phyloP scores from a whole-genome alignment of 352 stramenopile genomes.

The Phytophthora crassamura region DNA sequence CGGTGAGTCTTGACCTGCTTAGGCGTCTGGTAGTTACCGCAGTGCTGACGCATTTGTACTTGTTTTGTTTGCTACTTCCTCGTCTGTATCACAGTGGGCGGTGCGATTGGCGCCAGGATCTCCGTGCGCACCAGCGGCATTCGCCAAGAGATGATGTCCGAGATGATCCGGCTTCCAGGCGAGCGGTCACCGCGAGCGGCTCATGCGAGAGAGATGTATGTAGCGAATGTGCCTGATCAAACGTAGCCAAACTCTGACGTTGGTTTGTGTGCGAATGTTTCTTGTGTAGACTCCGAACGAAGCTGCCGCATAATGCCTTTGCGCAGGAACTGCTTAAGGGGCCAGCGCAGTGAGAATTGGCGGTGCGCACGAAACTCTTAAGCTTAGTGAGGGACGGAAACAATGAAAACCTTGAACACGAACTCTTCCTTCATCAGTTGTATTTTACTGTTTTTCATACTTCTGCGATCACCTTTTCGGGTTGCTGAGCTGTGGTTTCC shows the following conservation, averaged over 20 bases:
- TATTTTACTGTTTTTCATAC: no score
- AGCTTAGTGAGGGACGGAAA: no score
- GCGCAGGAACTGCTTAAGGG: conserved; percentile 13
- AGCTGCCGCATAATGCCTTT: conserved; percentile 22
- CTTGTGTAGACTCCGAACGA: conserved; percentile 14
- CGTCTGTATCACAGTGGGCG: conserved; percentile 5
- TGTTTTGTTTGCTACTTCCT: no score
- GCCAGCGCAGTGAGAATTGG: neutral
- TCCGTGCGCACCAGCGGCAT: conserved; percentile 11
- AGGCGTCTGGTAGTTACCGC: neutral
- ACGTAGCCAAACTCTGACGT: neutral
- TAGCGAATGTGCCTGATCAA: neutral
- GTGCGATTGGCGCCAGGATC: conserved; percentile 6
- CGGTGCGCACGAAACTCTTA: no score
- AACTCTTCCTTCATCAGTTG: no score
- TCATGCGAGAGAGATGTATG: conserved; percentile 18
- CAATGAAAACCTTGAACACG: no score
- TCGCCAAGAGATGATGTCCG: conserved; percentile 9
- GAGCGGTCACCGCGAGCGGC: conserved; percentile 10
- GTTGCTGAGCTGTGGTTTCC: no score
- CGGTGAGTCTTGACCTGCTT: conserved; percentile 2
- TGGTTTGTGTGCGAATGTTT: no score
- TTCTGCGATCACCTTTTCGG: no score
- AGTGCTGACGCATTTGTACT: no score
- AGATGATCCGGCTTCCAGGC: conserved; percentile 12